Evolutionary conservation across 805 yeast species (phyloP), one percentile per base, ranked within the genome.

Genomic region (Clavispora asparagi): DNA sequence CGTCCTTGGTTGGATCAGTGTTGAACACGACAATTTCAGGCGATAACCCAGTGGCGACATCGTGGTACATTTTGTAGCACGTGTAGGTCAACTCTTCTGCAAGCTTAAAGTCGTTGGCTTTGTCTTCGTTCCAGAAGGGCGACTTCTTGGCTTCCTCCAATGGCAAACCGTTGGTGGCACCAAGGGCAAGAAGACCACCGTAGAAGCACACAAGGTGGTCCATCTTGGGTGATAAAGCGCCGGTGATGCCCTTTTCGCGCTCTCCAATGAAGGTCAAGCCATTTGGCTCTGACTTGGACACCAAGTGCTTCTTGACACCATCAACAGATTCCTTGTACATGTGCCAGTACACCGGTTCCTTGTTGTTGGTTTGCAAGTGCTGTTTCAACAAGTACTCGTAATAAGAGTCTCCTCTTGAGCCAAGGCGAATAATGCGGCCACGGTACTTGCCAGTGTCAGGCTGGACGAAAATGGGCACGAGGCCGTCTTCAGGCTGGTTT

Each of bases 1-100:
- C 61, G 1, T 70, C 59, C 10, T 60, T 64, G 11, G 56, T 58
- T 2, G 63, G 59, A 49, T 79, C 80, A 9, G 74, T 68, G 64
- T 88, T 88, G 74, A 92, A 92, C 1, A 85, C 85, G 8, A 80
- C 97, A 62, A 87, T 88, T 62, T 90, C 97, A 0, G 97, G 96
- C 0, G 95, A 71, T 43, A 91, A 71, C 0, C 97, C 97, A 2
- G 96, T 83, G 7, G 68, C 75, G 12, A 77, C 73, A 54, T 81
- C 85, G 49, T 77, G 78, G 62, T 90, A 90, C 91, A 87, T 87
- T 60, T 78, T 82, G 67, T 85, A 88, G 64, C 97, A 91, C 2
- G 96, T 78, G 47, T 82, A 68, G 1, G 92, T 85, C 44, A 91
- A 70, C 40, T 87, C 91, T 63, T 81, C 79, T 10, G 85, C 97